Base-by-base conservation (phyloP, 257 asterid species). In the Misopates orontium region DNA sequence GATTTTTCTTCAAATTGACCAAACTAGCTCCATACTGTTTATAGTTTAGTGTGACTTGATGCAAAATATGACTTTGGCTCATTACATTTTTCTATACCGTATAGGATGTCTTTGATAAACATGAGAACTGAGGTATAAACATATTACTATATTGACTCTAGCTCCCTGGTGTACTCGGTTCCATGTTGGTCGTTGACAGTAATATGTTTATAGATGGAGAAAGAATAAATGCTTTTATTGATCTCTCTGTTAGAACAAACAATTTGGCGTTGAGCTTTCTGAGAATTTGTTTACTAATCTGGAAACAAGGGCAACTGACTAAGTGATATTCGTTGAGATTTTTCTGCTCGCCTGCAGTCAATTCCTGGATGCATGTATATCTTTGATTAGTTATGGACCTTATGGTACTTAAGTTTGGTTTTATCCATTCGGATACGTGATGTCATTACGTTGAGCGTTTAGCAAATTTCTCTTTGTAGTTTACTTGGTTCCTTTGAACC, bases 301-400 rank as follows among this genome's bases (percentile, higher is more conserved):
- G 56, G 25, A 32, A 48, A 45, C 12, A 28, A 12, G 36, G 28
- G 64, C 60, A 47, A 39, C 8, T 32, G 9, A 3, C 44, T 41
- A 50, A 28, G 13, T 54, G 62, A n/a, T 22, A 22, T 28, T 59
- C 73, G 10, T 28, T 61, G n/a, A 41, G 45, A 22, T 41, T 14
- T 39, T 56, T 18, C 39, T 44, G 62, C 11, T 16, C 9, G 1
- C 11, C 9, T 66, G 18, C 8, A 5, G 47, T 24, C 2, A 14
- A n/a, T 45, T 48, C 49, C 23, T 17, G 40, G 50, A 62, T 53
- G 49, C 25, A 2, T 52, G 41, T 62, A 11, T 71, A 12, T 42
- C 10, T 45, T 7, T 1, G 21, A 21, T 12, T 31, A n/a, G 15
- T 49, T n/a, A 13, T n/a, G n/a, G n/a, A n/a, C n/a, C n/a, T n/a